These are phyloP conservation scores for Quercus suber DNA, from an alignment of 306 rosid genomes.

Conservation along the genomic window DNA sequence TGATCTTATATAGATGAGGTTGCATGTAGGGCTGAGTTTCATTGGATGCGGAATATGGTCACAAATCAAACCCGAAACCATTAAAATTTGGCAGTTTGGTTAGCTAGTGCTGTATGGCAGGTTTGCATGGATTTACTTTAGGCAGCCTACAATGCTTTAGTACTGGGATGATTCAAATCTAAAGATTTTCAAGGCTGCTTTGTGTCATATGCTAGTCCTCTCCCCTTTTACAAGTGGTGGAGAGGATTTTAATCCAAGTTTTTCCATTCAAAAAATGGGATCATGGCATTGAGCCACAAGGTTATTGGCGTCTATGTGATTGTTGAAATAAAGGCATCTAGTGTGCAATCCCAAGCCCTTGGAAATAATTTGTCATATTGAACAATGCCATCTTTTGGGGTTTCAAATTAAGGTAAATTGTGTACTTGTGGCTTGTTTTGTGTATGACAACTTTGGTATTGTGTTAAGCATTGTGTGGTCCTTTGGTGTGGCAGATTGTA, in stretches of 20 bases:
- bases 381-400: not conserved
- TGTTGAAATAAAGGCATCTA: not conserved
- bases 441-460: not conserved
- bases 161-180: too few species aligned
- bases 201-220: too few species aligned
- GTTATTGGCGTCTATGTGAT: not conserved
- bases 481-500: not conserved
- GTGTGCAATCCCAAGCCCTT: too few species aligned
- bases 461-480: not conserved
- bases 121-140: not conserved
- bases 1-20: not conserved
- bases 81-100: not conserved
- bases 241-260: too few species aligned
- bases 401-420: not conserved
- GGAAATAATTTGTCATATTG: not conserved
- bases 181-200: too few species aligned
- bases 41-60: not conserved
- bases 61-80: not conserved
- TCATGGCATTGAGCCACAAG: not conserved
- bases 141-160: too few species aligned
- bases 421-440: too few species aligned
- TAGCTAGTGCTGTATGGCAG: not conserved
- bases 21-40: not conserved
- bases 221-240: too few species aligned
- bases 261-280: not conserved